Conservation (phyloP, 202 grass and related monocot species). For the Elaeis oleifera region DNA sequence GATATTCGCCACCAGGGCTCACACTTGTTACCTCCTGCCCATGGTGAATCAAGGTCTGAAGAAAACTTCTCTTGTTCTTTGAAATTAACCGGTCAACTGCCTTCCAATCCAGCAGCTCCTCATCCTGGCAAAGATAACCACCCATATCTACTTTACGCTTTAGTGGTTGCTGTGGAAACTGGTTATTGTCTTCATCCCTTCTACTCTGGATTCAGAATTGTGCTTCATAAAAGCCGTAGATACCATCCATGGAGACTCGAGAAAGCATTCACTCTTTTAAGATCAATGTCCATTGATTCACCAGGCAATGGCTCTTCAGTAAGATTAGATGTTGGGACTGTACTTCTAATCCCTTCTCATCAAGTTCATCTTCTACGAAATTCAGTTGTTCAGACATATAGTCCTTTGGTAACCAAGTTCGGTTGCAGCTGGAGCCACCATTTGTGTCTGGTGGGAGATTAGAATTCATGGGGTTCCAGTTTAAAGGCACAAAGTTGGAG, state of each 20-base stretch:
- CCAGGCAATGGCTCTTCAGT: conserved; percentile 11
- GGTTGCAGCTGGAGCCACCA: conserved; percentile 97
- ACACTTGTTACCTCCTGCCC: conserved; percentile 41
- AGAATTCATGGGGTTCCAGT: conserved; percentile 56
- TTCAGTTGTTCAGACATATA: conserved; percentile 36
- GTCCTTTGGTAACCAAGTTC: conserved; percentile 45
- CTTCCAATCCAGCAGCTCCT: conserved; percentile 44
- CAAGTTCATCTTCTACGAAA: conserved; percentile 17
- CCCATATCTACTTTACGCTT: conserved; percentile 31
- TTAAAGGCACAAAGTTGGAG: conserved; percentile 52
- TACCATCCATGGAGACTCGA: conserved; percentile 35
- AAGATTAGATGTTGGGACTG: conserved; percentile 16
- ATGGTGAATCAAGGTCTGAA: conserved; percentile 29
- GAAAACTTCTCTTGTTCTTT: conserved; percentile 33
- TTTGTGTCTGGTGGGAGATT: conserved; percentile 47
- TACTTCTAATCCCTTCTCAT: conserved; percentile 29
- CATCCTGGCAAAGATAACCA: conserved; percentile 34
- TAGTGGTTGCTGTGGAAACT: conserved; percentile 19
- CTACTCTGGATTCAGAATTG: conserved; percentile 26
- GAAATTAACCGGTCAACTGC: conserved; percentile 41
- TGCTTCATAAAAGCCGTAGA: conserved; percentile 50
- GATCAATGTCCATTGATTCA: conserved; percentile 15
- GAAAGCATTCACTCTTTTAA: conserved; percentile 25
- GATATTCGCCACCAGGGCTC: conserved; percentile 76
- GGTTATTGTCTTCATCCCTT: conserved; percentile 25